These are phyloP conservation scores for Eragrostis curvula DNA, from an alignment of 176 grass and related monocot species.

Conservation along the genomic window DNA sequence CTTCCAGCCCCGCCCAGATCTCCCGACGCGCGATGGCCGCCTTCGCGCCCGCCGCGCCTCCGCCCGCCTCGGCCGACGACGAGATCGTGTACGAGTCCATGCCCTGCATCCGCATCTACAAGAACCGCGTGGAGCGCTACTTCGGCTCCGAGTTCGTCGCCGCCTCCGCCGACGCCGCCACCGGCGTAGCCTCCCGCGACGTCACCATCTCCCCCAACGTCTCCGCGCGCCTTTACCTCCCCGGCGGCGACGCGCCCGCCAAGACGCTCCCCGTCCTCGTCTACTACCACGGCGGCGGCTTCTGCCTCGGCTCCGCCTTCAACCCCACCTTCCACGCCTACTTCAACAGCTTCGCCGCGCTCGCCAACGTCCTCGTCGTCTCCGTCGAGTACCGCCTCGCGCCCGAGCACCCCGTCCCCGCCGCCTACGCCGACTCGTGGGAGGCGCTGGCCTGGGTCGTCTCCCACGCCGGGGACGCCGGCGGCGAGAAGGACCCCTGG, in stretches of 20 bases:
- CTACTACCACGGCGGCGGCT: conserved; percentile 72
- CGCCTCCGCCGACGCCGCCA: conserved; percentile 44
- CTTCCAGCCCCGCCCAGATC: conserved; percentile 31
- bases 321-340: conserved; percentile 63
- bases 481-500: conserved; percentile 39
- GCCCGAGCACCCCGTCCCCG: conserved; percentile 73
- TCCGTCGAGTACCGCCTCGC: conserved; percentile 86
- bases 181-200: conserved; percentile 59
- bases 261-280: conserved; percentile 58
- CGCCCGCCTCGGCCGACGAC: conserved; percentile 38
- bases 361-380: conserved; percentile 52
- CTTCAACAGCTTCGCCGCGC: conserved; percentile 53
- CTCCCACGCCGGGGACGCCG: conserved; percentile 24
- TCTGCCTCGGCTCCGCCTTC: conserved; percentile 76
- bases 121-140: conserved; percentile 57
- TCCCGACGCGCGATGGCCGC: conserved; percentile 40
- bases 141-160: conserved; percentile 56
- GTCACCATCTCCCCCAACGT: conserved; percentile 47
- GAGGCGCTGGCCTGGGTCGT: conserved; percentile 71
- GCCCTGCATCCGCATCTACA: conserved; percentile 59
- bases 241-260: background rate
- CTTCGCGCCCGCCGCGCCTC: conserved; percentile 3
- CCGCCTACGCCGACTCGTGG: conserved; percentile 59
- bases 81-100: conserved; percentile 57
- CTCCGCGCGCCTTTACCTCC: conserved; percentile 68